These are phyloP conservation scores for Naganishia vaughanmartiniae DNA, from an alignment of 768 basidiomycete species.

Conservation along the genomic window DNA sequence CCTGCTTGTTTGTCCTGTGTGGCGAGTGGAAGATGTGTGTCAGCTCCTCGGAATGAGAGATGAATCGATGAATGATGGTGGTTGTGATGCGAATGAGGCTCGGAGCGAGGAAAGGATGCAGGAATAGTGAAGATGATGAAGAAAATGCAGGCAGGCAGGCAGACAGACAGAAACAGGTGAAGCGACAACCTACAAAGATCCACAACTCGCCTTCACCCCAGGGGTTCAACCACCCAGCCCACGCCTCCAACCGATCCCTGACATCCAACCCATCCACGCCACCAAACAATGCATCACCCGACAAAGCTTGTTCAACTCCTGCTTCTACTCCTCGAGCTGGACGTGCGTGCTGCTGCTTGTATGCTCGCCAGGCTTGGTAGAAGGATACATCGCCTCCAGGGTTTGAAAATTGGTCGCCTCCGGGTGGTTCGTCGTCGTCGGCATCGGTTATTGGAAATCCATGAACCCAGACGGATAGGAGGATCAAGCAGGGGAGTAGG, in stretches of 20 bases:
- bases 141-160: too few species aligned
- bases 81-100: too few species aligned
- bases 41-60: not conserved
- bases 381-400: not conserved
- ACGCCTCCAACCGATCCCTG: conserved; percentile 11
- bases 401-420: not conserved
- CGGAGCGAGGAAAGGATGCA: not conserved
- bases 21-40: not conserved
- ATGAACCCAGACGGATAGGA: not conserved
- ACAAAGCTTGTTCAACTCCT: not conserved
- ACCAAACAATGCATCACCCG: not conserved
- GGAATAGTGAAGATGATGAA: not conserved
- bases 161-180: not conserved
- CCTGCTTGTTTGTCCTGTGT: conserved; percentile 19
- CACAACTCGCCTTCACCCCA: conserved; percentile 29
- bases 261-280: not conserved
- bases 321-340: not conserved
- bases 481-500: not conserved
- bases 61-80: not conserved
- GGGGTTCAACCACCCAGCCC: conserved; percentile 29
- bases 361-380: not conserved
- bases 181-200: conserved; percentile 19
- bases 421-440: not conserved
- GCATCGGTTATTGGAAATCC: not conserved
- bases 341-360: not conserved